Conservation (phyloP, 768 basidiomycete genomes). For the Megacollybia marginata region DNA sequence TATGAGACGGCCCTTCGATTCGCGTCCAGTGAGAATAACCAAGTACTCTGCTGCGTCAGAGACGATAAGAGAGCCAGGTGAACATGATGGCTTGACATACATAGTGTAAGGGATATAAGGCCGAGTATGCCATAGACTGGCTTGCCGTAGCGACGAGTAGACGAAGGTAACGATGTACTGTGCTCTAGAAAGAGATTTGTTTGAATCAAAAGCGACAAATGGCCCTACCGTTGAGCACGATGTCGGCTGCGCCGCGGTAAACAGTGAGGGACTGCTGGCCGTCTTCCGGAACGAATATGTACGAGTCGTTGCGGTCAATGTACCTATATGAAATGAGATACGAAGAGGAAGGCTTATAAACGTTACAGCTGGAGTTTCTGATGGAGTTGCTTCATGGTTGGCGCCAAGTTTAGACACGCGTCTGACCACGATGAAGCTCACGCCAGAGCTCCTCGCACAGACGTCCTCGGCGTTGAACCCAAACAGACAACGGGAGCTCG, state of each 20-base stretch:
- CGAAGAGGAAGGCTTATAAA: slow-evolving; percentile 3
- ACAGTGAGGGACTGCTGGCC: slow-evolving; percentile 61
- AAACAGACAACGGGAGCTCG: slow-evolving; percentile 83
- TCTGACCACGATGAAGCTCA: slow-evolving; percentile 66
- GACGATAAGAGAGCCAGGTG: background rate
- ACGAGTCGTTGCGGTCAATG: slow-evolving; percentile 63
- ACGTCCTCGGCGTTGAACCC: slow-evolving; percentile 74
- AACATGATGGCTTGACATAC: slow-evolving; percentile 34
- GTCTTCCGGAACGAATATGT: slow-evolving; percentile 69
- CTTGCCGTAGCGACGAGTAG: slow-evolving; percentile 54
- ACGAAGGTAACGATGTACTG: slow-evolving; percentile 43
- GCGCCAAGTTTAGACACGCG: slow-evolving; percentile 1
- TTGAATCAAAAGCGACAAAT: slow-evolving; percentile 4
- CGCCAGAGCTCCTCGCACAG: slow-evolving; percentile 86
- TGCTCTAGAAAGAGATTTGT: slow-evolving; percentile 31
- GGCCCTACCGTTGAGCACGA: slow-evolving; percentile 60
- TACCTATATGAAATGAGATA: slow-evolving; percentile 39
- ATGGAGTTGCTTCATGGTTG: slow-evolving; percentile 61
- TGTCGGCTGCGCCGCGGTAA: slow-evolving; percentile 68
- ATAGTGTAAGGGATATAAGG: slow-evolving; percentile 67
- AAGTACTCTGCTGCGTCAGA: slow-evolving; percentile 77
- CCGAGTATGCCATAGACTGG: slow-evolving; percentile 72
- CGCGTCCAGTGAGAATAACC: slow-evolving; percentile 79
- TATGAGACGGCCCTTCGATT: slow-evolving; percentile 70
- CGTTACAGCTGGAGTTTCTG: slow-evolving; percentile 68